These are phyloP conservation scores for Elongisporangium anandrum DNA, from an alignment of 352 stramenopile genomes.

Conservation along the genomic window DNA sequence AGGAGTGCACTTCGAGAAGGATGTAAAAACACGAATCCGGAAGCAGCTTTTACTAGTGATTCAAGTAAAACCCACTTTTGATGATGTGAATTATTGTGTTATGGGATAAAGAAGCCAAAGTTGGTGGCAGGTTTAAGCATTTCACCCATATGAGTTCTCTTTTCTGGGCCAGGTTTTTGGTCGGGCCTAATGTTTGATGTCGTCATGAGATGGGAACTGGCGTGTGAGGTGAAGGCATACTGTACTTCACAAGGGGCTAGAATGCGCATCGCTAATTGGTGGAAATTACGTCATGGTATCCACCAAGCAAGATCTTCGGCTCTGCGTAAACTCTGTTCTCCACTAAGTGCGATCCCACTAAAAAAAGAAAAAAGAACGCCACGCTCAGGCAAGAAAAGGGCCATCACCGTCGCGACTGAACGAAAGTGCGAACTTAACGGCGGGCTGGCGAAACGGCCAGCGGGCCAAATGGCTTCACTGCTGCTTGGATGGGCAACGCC, in stretches of 20 bases:
- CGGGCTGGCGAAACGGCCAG: neutral
- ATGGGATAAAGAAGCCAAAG: neutral
- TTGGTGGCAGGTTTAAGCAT: neutral
- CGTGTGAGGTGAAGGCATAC: neutral
- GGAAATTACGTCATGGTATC: neutral
- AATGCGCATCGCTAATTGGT: neutral
- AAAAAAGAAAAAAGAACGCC: neutral
- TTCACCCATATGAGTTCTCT: neutral
- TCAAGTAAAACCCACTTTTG: neutral
- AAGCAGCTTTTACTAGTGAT: neutral
- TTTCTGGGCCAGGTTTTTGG: neutral
- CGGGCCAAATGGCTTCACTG: neutral
- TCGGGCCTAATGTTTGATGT: neutral
- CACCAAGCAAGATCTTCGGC: neutral
- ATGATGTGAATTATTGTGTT: no score
- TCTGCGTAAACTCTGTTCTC: neutral
- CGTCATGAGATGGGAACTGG: neutral
- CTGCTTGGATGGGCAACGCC: slow-evolving; percentile 35
- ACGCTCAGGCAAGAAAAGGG: neutral
- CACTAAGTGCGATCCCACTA: neutral
- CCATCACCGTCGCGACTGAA: neutral
- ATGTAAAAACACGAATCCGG: neutral
- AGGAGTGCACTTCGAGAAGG: neutral
- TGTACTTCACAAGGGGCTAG: neutral
- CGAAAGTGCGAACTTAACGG: neutral